Percentiles rank a stretch among this genome's conserved stretches.
Evolutionary conservation across 2,329 filamentous ascomycete species (phyloP).

Genomic region (Sordariomycetes sp.): DNA sequence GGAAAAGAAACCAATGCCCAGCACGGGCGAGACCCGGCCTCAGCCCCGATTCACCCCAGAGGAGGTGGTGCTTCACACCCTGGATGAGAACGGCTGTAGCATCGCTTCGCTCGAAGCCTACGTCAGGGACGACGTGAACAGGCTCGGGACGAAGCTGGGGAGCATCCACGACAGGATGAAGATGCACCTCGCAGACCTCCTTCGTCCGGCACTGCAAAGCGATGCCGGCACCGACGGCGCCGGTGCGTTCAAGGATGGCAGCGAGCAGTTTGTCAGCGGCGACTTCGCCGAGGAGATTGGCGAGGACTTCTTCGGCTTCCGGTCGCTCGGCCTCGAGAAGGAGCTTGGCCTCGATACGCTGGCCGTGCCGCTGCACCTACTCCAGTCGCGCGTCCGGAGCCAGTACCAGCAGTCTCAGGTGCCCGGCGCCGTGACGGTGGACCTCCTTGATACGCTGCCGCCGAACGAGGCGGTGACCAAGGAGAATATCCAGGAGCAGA

Average conservation of each 20-base stretch:
- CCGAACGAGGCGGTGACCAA: conserved; percentile 66
- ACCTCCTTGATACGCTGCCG: conserved; percentile 54
- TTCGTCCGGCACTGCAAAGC: conserved; percentile 69
- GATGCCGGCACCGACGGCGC: conserved; percentile 74
- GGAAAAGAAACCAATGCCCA: conserved; percentile 54
- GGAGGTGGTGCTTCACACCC: conserved; percentile 74
- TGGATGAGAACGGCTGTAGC: conserved; percentile 74
- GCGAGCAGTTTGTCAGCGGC: conserved; percentile 90
- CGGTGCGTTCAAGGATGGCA: conserved; percentile 88
- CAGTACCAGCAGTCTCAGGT: conserved; percentile 64
- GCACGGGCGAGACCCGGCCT: conserved; percentile 25
- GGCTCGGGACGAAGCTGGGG: conserved; percentile 63
- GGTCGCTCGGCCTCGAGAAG: conserved; percentile 79
- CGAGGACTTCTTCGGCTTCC: conserved; percentile 98
- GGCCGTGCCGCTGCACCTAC: conserved; percentile 82
- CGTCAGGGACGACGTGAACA: conserved; percentile 86
- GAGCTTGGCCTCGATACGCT: conserved; percentile 82
- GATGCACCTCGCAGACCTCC: conserved; percentile 77
- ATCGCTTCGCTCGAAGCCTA: conserved; percentile 73
- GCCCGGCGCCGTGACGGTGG: conserved; percentile 41
- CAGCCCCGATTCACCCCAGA: conserved; percentile 66
- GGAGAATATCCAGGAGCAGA: conserved; percentile 65
- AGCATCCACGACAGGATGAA: conserved; percentile 93
- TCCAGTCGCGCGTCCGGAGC: conserved; percentile 81
- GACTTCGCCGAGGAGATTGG: conserved; percentile 97